Percentiles rank a stretch among this genome's conserved stretches.
Evolutionary conservation across 2,329 filamentous ascomycete genomes (phyloP).

Genomic region (Ramichloridium luteum): DNA sequence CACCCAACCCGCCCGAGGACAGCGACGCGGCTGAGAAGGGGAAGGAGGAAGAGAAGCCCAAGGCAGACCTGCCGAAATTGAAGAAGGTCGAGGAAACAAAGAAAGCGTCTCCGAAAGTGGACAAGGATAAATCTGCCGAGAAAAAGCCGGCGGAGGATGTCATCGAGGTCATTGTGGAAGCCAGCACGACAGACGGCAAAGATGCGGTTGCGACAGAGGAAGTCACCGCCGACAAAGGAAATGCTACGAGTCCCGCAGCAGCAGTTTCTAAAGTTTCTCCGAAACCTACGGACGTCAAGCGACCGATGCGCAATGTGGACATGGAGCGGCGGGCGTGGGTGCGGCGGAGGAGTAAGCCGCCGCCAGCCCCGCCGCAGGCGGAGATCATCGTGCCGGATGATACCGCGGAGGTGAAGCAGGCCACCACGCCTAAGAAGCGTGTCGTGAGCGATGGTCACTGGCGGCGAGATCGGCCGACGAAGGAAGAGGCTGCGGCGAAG

Average conservation of each 20-base stretch:
- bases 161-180: constrained; percentile 9
- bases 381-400: constrained; percentile 26
- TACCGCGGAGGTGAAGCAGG: constrained; percentile 35
- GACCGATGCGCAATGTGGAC: constrained; percentile 20
- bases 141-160: constrained; percentile 5
- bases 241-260: constrained; percentile 1
- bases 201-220: constrained; percentile 4
- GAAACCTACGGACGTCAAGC: constrained; percentile 9
- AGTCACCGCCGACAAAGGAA: constrained; percentile 4
- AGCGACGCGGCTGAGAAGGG: constrained; percentile 13
- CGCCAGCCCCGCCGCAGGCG: constrained; percentile 15
- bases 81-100: constrained; percentile 8
- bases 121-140: constrained; percentile 10
- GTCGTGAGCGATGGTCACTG: constrained; percentile 91
- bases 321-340: constrained; percentile 25
- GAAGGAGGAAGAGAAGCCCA: constrained; percentile 8
- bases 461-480: constrained; percentile 27
- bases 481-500: constrained; percentile 10
- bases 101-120: too few relatives aligned
- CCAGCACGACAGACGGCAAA: constrained; percentile 5
- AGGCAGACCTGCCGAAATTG: constrained; percentile 1
- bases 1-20: too few relatives aligned
- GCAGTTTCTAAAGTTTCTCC: too few relatives aligned
- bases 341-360: constrained; percentile 22
- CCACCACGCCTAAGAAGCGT: constrained; percentile 69